Evolutionary conservation across 2,329 filamentous ascomycete genomes (phyloP).

Genomic region (Colletotrichum sp.): DNA sequence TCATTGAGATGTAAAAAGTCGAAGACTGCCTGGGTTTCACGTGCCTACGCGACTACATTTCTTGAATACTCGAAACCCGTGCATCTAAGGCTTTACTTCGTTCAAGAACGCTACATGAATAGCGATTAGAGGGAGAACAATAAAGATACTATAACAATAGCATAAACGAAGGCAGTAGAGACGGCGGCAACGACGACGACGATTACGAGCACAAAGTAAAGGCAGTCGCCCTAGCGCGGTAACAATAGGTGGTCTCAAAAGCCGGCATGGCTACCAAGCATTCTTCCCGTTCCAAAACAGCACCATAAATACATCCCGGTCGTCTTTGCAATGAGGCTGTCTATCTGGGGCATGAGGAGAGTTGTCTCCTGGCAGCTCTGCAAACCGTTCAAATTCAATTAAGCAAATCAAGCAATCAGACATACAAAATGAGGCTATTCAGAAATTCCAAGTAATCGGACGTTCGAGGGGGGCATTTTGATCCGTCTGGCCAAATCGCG

Average conservation of each 20-base stretch:
- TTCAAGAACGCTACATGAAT: fast-evolving
- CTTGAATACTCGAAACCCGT: neutral
- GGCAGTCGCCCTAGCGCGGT: no score
- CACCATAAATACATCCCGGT: neutral
- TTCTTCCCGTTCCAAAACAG: neutral
- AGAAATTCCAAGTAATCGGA: neutral
- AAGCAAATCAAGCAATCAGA: neutral
- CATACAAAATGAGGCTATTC: neutral
- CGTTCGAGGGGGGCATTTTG: neutral
- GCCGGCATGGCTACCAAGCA: fast-evolving
- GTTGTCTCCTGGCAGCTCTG: fast-evolving
- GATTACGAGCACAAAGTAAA: neutral
- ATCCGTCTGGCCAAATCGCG: neutral
- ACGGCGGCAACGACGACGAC: fast-evolving
- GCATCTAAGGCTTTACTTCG: neutral
- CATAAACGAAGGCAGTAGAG: neutral
- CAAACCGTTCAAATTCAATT: fast-evolving
- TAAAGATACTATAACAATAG: fast-evolving
- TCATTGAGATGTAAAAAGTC: neutral
- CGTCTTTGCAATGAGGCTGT: fast-evolving
- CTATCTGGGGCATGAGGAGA: fast-evolving
- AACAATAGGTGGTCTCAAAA: neutral
- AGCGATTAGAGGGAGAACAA: no score
- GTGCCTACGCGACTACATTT: neutral
- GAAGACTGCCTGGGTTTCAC: fast-evolving